Conservation (phyloP, 1,139 yeast species). For the Suhomyces choctaworum region DNA sequence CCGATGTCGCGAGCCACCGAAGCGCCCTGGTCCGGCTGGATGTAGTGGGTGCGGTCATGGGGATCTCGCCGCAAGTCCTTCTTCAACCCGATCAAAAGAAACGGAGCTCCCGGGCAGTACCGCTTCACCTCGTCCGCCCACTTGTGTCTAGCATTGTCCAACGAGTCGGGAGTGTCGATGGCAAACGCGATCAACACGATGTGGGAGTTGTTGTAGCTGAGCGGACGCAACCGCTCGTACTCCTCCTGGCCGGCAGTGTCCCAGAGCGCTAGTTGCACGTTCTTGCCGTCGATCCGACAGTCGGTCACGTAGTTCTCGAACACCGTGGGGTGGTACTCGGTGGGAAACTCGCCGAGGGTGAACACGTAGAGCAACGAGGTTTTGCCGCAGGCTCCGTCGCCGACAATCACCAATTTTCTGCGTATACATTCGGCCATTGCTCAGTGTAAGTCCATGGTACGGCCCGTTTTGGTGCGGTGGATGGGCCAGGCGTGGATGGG, state of each 20-base stretch:
- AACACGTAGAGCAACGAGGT: constrained; percentile 89
- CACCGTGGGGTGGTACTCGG: constrained; percentile 89
- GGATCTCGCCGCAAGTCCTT: constrained; percentile 55
- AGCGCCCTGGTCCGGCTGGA: constrained; percentile 56
- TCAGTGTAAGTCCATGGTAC: constrained; percentile 3
- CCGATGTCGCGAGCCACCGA: constrained; percentile 64
- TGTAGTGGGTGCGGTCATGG: constrained; percentile 39
- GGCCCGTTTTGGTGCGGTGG: neutral
- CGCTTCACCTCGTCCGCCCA: constrained; percentile 73
- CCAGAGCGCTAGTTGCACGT: constrained; percentile 89
- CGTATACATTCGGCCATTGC: constrained; percentile 37
- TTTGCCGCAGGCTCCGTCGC: constrained; percentile 96
- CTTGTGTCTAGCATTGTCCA: constrained; percentile 65
- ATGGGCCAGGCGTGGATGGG: neutral
- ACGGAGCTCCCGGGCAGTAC: constrained; percentile 68
- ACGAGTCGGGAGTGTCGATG: constrained; percentile 66
- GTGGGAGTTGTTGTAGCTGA: constrained; percentile 79
- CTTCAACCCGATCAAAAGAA: constrained; percentile 67
- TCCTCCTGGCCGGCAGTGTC: constrained; percentile 98
- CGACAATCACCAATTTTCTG: constrained; percentile 85
- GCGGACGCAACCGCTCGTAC: constrained; percentile 75
- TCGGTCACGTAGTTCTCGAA: constrained; percentile 94
- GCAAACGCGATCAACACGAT: constrained; percentile 73
- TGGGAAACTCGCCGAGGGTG: constrained; percentile 83
- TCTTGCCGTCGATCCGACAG: constrained; percentile 88